Conservation (phyloP, 2,329 filamentous ascomycete species). For the Nemania sp. region DNA sequence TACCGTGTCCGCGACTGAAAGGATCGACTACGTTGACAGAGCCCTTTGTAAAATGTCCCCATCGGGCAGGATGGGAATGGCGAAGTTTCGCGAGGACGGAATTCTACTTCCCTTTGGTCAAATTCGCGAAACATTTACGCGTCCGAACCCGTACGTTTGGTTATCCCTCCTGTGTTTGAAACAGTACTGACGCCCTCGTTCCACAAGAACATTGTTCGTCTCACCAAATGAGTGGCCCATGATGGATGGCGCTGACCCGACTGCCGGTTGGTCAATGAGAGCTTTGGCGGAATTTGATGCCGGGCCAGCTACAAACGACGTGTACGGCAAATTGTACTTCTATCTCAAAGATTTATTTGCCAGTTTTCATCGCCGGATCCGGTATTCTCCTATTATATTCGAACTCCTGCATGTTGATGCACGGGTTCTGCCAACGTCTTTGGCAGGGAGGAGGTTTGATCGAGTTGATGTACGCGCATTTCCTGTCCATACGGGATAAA, state of each 20-base stretch:
- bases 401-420: constrained; percentile 14
- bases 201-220: constrained; percentile 29
- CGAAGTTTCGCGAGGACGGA: constrained; percentile 34
- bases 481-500: too few relatives aligned
- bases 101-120: constrained; percentile 38
- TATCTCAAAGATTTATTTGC: constrained; percentile 31
- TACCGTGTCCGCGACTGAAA: constrained; percentile 19
- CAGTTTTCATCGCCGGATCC: constrained; percentile 23
- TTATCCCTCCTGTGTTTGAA: neutral
- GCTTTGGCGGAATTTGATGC: constrained; percentile 31
- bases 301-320: constrained; percentile 32
- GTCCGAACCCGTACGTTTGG: constrained; percentile 38
- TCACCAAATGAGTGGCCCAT: constrained; percentile 26
- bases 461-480: neutral
- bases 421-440: neutral
- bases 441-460: neutral
- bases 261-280: constrained; percentile 22
- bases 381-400: constrained; percentile 4
- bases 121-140: constrained; percentile 20
- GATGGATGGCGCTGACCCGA: constrained; percentile 31
- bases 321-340: constrained; percentile 34
- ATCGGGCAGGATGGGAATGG: constrained; percentile 11
- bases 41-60: constrained; percentile 20
- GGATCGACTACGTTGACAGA: constrained; percentile 23
- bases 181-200: too few relatives aligned